These are phyloP conservation scores for Ramalina peruviana DNA, from an alignment of 495 filamentous ascomycete genomes.

Conservation along the genomic window DNA sequence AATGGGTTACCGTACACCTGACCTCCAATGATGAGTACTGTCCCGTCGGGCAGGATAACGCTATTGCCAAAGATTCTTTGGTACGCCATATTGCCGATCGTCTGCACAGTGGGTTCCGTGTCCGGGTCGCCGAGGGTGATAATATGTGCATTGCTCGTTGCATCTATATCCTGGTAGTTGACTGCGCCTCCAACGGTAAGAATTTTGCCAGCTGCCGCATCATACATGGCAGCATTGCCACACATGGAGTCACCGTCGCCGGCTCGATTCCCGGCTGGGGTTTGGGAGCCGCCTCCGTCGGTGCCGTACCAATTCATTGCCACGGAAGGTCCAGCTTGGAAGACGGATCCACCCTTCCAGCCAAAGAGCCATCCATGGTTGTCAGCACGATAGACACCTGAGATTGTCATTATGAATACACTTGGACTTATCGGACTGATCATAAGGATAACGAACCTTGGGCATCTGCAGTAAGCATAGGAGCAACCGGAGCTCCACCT, in stretches of 20 bases:
- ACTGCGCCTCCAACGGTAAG: constrained; percentile 36
- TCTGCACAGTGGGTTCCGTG: constrained; percentile 16
- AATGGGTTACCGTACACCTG: constrained; percentile 34
- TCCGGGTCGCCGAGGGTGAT: constrained; percentile 31
- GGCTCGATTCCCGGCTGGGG: constrained; percentile 23
- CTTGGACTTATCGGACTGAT: background rate
- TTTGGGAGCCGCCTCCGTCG: constrained; percentile 24
- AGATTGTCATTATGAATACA: background rate
- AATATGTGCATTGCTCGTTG: constrained; percentile 29
- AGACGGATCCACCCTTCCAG: constrained; percentile 39
- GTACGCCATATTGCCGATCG: constrained; percentile 29
- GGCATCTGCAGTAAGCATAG: constrained; percentile 38
- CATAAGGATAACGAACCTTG: constrained; percentile 13
- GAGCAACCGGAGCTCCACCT: constrained; percentile 22
- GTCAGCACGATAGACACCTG: constrained; percentile 31
- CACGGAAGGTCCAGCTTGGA: constrained; percentile 43
- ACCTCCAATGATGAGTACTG: constrained; percentile 41
- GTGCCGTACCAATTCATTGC: constrained; percentile 46
- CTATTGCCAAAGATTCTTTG: constrained; percentile 38
- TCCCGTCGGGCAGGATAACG: constrained; percentile 42
- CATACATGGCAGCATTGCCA: constrained; percentile 42
- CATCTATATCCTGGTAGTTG: constrained; percentile 28
- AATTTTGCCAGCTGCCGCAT: constrained; percentile 40
- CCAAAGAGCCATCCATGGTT: constrained; percentile 50
- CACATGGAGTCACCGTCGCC: constrained; percentile 38